Base-by-base conservation (phyloP, 768 basidiomycete genomes). In the Auriscalpium vulgare region DNA sequence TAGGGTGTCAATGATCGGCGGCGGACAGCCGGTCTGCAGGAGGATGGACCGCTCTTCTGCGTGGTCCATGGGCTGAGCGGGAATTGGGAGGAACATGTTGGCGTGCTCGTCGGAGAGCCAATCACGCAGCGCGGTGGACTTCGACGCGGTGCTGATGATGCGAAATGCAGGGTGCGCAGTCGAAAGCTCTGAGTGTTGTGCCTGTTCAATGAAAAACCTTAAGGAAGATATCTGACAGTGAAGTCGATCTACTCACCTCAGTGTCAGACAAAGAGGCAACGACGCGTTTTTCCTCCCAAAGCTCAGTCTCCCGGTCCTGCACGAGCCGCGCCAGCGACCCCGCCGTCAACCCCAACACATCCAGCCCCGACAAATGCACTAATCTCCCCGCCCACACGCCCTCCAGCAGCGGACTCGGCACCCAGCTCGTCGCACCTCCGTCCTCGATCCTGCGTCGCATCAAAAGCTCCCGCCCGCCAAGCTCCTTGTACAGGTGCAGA, bases 81-180 rank as follows among this genome's bases (percentile, higher is more conserved):
- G 77, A 13, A 87, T 65, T 10, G 83, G 67, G 66, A 85, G 81
- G 73, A 87, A 85, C 83, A 85, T 85, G 62, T 85, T 85, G 23
- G 81, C 78, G 63, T 85, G 80, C 62, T 87, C 84, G 56, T 80
- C 78, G 1, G 77, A 73, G 29, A 87, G 74, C 84, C 84, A 87
- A 63, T 85, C 83, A 62, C 81, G 80, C n/a, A 84, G 69, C n/a
- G 80, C 77, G 1, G 80, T 66, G 1, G 83, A 83, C 62, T 81
- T 84, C 40, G 83, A 84, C 7, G 83, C 79, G 0, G 84, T 85
- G 50, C 72, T 74, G 59, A 85, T 79, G 54, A 83, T 67, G 29
- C 84, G 76, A 72, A 85, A 83, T 5, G 83, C 79, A 2, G 78
- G 76, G 55, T 83, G 82, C 0, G 76, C 71, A 19, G 78, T 67